Evolutionary conservation across 768 basidiomycete species (phyloP), one percentile per base, ranked within the genome.

Genomic region (Amanita pallidorosea): DNA sequence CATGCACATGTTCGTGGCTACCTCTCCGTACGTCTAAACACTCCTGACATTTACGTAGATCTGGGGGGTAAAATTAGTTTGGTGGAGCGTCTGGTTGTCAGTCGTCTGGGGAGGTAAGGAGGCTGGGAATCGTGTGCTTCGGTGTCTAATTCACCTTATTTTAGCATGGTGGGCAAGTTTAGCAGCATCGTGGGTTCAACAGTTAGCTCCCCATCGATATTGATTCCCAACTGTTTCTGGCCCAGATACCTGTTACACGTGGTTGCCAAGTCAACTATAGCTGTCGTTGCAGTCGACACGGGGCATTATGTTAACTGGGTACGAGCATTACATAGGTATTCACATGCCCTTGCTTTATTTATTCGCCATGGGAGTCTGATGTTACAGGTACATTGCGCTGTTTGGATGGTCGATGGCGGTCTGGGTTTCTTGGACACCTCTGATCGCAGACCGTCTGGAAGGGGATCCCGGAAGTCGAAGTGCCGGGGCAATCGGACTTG

Each of bases 11-110:
- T 85, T 55, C 31, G 75, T 68, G 25, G n/a, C 49, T 12, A 7
- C 18, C 4, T 41, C 25, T 37, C 49, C 15, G 23, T 11, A 9
- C 25, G 3, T 12, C 23, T 23, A 31, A 29, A 4, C 47, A 27
- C 25, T 44, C 31, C 52, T 23, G 20, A 22, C 29, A 45, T 40
- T 25, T 22, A 13, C 17, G 9, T 51, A 80, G 75, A 66, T 83
- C 9, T 84, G 80, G 78, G 72, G 73, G 29, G 73, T 83, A 8
- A 68, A 69, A 50, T 63, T 86, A 42, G 48, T 85, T 5, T 88
- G 80, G 78, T 92, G 88, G 88, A 86, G 83, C 53, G 81, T 90
- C 51, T 95, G 89, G 88, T 67, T 92, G 25, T 77, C 74, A 35
- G 78, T 93, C 29, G 67, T 78, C 4, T 95, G 91, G 91, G 78